phyloP scores from a whole-genome alignment of 2,329 filamentous ascomycete genomes.

The Cladosporium colombiae region DNA sequence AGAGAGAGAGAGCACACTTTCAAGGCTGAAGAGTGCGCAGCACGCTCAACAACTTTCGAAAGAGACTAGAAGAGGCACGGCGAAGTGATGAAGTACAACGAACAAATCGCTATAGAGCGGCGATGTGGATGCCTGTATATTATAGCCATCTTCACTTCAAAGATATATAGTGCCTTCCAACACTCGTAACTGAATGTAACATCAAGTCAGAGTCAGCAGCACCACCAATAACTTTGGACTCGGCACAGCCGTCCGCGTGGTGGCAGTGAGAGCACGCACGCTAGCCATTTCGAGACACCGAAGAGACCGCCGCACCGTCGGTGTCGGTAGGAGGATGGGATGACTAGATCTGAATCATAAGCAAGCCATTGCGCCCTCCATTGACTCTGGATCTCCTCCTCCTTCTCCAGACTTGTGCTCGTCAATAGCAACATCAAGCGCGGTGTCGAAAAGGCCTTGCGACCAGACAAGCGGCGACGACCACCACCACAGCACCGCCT shows the following conservation, averaged over 20 bases:
- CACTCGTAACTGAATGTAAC: not conserved
- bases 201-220: not conserved
- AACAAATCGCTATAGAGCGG: not conserved
- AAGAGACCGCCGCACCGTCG: not conserved
- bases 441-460: slow-evolving; percentile 4
- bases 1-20: not conserved
- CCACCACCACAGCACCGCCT: slow-evolving; percentile 1
- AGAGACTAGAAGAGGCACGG: not conserved
- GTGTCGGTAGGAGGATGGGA: slow-evolving; percentile 3
- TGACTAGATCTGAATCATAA: slow-evolving; percentile 11
- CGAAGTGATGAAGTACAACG: not conserved
- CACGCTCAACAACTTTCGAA: not conserved
- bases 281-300: slow-evolving; percentile 13
- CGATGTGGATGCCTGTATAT: not conserved
- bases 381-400: slow-evolving; percentile 3
- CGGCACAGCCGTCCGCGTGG: slow-evolving; percentile 3
- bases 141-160: not conserved
- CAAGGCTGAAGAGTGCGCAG: not conserved
- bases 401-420: slow-evolving; percentile 10
- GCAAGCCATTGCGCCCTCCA: slow-evolving; percentile 11
- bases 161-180: not conserved
- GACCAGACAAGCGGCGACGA: not conserved
- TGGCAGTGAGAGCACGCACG: not conserved
- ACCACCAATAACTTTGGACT: not conserved
- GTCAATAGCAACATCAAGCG: slow-evolving; percentile 2